Evolutionary conservation across 1,284 basidiomycete genomes (phyloP).

Genomic region (Ganoderma multipileum): DNA sequence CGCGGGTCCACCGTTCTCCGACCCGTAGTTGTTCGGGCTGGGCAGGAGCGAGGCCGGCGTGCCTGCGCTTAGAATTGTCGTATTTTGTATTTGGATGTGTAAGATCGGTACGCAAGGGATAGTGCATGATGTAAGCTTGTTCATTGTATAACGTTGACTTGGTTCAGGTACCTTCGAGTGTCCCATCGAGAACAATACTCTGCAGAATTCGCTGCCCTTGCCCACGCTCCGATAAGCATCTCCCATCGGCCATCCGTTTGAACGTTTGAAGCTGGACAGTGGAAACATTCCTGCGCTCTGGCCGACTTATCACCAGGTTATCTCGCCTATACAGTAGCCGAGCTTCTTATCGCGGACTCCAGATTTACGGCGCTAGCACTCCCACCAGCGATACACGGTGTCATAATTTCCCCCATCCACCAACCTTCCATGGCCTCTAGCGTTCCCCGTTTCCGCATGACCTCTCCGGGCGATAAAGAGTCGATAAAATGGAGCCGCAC

Average conservation of each 20-base stretch:
- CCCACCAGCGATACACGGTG: no score
- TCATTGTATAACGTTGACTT: neutral
- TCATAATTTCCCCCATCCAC: no score
- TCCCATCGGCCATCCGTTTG: no score
- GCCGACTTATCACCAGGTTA: neutral
- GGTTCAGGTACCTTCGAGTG: neutral
- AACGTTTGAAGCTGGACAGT: no score
- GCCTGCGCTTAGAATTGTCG: conserved; percentile 14
- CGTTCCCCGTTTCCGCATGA: neutral
- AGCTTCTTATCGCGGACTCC: neutral
- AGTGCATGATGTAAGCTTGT: neutral
- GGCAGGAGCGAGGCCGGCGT: conserved; percentile 23
- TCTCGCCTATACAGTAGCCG: neutral
- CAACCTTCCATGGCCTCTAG: neutral
- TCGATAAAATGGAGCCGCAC: neutral
- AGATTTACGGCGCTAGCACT: no score
- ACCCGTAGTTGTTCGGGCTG: neutral
- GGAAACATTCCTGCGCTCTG: no score
- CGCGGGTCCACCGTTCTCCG: neutral
- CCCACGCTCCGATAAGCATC: no score
- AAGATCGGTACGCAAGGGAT: neutral
- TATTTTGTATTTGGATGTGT: neutral
- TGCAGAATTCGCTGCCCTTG: no score
- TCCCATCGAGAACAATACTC: neutral
- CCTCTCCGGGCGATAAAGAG: neutral